Conservation (phyloP, 345 rosid species). For the Citrus trifoliata region DNA sequence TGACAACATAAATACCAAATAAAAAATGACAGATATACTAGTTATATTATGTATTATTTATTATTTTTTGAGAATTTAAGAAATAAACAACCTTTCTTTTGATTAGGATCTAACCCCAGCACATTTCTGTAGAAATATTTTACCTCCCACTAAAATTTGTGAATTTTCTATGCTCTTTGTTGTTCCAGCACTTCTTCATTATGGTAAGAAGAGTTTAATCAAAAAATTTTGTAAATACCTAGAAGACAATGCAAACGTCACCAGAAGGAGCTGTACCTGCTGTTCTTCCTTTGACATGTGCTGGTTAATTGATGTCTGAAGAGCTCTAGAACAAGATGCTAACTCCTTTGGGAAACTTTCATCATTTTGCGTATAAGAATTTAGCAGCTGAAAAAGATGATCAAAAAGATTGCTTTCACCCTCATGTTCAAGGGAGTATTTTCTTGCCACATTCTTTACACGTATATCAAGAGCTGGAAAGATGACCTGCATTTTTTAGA, state of each 20-base stretch:
- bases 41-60: background rate
- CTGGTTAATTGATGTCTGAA: constrained; percentile 61
- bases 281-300: constrained; percentile 75
- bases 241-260: constrained; percentile 3
- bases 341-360: constrained; percentile 58
- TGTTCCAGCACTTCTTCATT: background rate
- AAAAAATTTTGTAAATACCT: background rate
- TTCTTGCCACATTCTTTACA: constrained; percentile 58
- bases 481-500: constrained; percentile 50
- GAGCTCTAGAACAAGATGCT: constrained; percentile 61
- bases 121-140: background rate
- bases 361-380: constrained; percentile 36
- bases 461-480: constrained; percentile 65
- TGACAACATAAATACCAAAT: background rate
- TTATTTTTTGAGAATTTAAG: background rate
- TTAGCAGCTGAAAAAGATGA: constrained; percentile 50
- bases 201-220: background rate
- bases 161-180: background rate
- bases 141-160: background rate
- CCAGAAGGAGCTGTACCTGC: constrained; percentile 39
- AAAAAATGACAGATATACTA: background rate
- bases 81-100: background rate
- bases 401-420: constrained; percentile 61
- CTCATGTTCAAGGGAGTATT: constrained; percentile 61
- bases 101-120: background rate